Percentiles rank a stretch among this genome's conserved stretches.
Evolutionary conservation across 106 monocot genomes (phyloP).

Genomic region (Ottelia alismoides): DNA sequence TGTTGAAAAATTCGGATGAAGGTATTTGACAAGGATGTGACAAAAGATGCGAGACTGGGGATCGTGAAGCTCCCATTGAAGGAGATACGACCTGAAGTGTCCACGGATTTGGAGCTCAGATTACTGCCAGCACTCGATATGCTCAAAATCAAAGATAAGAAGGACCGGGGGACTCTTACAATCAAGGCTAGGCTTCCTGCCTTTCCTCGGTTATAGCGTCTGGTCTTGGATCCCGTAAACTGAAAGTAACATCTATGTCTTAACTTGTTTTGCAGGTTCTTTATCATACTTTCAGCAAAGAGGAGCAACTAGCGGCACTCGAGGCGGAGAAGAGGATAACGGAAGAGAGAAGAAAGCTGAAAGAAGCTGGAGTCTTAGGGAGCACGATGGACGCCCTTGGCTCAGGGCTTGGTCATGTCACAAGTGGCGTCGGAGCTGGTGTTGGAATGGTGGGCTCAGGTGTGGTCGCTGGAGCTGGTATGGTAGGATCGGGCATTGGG

Average conservation of each 20-base stretch:
- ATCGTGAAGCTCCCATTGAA: constrained; percentile 55
- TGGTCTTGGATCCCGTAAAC: neutral
- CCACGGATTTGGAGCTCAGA: constrained; percentile 55
- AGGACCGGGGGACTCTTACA: constrained; percentile 80
- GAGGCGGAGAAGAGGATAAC: constrained; percentile 57
- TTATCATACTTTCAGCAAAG: constrained; percentile 69
- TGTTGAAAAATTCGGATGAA: too few relatives aligned
- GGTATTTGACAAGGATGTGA: constrained; percentile 90
- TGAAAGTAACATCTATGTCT: neutral
- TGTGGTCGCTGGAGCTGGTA: constrained; percentile 26
- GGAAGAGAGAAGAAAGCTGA: constrained; percentile 66
- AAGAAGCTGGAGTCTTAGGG: constrained; percentile 75
- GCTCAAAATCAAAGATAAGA: constrained; percentile 84
- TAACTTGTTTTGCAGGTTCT: constrained; percentile 34
- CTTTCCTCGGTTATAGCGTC: neutral
- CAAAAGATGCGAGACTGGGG: constrained; percentile 73
- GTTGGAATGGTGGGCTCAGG: constrained; percentile 60
- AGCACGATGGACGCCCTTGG: constrained; percentile 83
- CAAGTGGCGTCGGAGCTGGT: constrained; percentile 62
- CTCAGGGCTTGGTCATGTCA: too few relatives aligned
- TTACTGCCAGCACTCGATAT: constrained; percentile 72
- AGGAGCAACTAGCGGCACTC: constrained; percentile 51
- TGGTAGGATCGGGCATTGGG: constrained; percentile 46
- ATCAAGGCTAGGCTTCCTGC: constrained; percentile 41
- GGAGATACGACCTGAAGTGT: constrained; percentile 56